Evolutionary conservation across 306 rosid species (phyloP), one percentile per base, ranked within the genome.

Genomic region (Ceratonia siliqua): DNA sequence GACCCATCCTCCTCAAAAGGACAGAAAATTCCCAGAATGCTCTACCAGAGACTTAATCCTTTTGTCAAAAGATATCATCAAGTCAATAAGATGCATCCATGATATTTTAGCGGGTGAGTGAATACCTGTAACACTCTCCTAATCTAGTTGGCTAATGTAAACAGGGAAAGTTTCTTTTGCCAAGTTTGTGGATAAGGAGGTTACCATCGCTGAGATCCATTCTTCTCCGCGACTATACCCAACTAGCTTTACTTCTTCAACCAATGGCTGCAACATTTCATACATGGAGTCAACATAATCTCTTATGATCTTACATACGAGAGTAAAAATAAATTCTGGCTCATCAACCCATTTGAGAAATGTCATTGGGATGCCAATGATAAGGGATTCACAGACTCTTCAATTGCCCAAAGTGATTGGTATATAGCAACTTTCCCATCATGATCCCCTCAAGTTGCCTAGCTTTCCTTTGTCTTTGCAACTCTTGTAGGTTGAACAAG

Each of bases 141-240:
- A 89, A 8, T 85, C 86, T 20, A 82, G 81, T 75, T 87, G 93
- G 72, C 41, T 82, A 80, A 82, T 79, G 58, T 80, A 86, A 52
- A 72, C 81, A 33, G 97, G 98, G 79, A 94, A 94, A 30, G 90
- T 81, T 84, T 88, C 98, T 78, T 90, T 94, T 8, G 91, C 97
- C 78, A 94, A 70, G 89, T 92, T 87, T 42, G 92, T 90, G 43
- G 91, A 82, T 85, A 94, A 87, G 63, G 97, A 88, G 62, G 94
- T 84, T 43, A 91, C 90, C 88, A 88, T 91, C 49, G 85, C 92
- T 5, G 97, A 89, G 78, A 94, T 87, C 98, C 97, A 94, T 87
- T 94, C 97, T 89, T 94, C 97, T 78, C 96, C 83, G 84, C 94
- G 89, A 85, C 97, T 89, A 83, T 91, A 94, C 54, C 98, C 97